phyloP scores from a whole-genome alignment of 2,329 filamentous ascomycete genomes.

The Rhexocercosporidium sp. region DNA sequence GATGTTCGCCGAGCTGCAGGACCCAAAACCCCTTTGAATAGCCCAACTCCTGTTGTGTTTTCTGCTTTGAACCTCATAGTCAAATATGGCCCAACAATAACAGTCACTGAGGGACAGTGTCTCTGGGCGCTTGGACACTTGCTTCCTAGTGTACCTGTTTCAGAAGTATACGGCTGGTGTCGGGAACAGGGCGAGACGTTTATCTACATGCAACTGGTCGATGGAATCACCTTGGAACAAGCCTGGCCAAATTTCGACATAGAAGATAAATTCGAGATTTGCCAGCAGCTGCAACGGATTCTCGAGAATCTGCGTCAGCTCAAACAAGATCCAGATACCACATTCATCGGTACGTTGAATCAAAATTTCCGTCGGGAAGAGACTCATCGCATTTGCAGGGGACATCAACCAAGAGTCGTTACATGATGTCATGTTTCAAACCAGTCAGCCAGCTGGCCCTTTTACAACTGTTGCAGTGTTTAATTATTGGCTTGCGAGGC shows the following conservation, averaged over 20 bases:
- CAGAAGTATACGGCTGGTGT: conserved; percentile 22
- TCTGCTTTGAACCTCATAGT: conserved; percentile 14
- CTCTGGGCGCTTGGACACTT: conserved; percentile 14
- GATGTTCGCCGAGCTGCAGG: conserved; percentile 6
- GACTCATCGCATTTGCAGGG: conserved; percentile 4
- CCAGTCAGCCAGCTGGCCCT: background rate
- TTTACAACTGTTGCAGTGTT: conserved; percentile 12
- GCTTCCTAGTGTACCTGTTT: conserved; percentile 14
- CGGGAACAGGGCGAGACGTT: conserved; percentile 14
- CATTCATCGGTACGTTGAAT: conserved; percentile 18
- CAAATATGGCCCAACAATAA: conserved; percentile 13
- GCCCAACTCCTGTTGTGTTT: conserved; percentile 5
- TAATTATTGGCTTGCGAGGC: conserved; percentile 7
- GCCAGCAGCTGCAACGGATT: conserved; percentile 7
- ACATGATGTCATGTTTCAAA: conserved; percentile 19
- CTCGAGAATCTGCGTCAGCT: conserved; percentile 8
- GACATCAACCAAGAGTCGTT: conserved; percentile 7
- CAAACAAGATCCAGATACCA: conserved; percentile 7
- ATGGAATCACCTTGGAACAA: conserved; percentile 12
- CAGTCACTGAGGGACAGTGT: conserved; percentile 12
- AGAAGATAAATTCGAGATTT: conserved; percentile 13
- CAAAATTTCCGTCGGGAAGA: background rate
- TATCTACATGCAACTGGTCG: conserved; percentile 20
- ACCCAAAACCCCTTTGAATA: background rate
- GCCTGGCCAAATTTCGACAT: conserved; percentile 9